Percentiles rank a stretch among this genome's conserved stretches.
Conservation (phyloP, 306 rosid species). For the Coriaria nepalensis region DNA sequence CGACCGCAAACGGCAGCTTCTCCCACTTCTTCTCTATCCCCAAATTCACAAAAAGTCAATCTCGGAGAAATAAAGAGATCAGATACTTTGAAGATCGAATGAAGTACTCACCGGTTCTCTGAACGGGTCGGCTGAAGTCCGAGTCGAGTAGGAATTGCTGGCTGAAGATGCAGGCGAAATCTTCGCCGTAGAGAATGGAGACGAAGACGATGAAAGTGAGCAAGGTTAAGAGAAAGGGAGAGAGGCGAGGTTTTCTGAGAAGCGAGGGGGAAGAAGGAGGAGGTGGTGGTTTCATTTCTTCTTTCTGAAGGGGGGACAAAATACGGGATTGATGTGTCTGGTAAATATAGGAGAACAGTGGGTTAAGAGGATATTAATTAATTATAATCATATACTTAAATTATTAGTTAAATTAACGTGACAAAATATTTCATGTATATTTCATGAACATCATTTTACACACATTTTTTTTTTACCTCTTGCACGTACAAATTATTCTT, state of each 20-base stretch:
- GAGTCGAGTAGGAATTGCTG: constrained; percentile 40
- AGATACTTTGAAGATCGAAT: not conserved
- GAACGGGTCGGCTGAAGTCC: constrained; percentile 12
- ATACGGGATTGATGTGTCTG: too few relatives aligned
- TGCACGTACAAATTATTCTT: too few relatives aligned
- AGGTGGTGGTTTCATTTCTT: constrained; percentile 44
- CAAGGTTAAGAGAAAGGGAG: constrained; percentile 60
- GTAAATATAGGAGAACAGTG: constrained; percentile 9
- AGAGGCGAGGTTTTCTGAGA: constrained; percentile 45
- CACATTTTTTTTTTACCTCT: too few relatives aligned
- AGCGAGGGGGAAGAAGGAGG: constrained; percentile 32
- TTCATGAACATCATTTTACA: too few relatives aligned
- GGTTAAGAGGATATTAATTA: constrained; percentile 6
- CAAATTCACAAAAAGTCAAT: constrained; percentile 9
- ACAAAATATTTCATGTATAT: too few relatives aligned
- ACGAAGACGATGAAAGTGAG: constrained; percentile 65
- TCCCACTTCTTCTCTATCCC: constrained; percentile 32
- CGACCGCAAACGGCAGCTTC: constrained; percentile 45
- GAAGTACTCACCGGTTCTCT: constrained; percentile 36
- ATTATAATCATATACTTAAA: too few relatives aligned
- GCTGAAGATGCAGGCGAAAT: constrained; percentile 50
- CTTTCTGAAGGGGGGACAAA: not conserved
- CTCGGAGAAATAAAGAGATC: constrained; percentile 4
- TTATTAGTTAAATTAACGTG: too few relatives aligned
- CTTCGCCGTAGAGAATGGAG: constrained; percentile 52